phyloP scores from a whole-genome alignment of 805 yeast genomes.

The Nakazawaea siamensis region DNA sequence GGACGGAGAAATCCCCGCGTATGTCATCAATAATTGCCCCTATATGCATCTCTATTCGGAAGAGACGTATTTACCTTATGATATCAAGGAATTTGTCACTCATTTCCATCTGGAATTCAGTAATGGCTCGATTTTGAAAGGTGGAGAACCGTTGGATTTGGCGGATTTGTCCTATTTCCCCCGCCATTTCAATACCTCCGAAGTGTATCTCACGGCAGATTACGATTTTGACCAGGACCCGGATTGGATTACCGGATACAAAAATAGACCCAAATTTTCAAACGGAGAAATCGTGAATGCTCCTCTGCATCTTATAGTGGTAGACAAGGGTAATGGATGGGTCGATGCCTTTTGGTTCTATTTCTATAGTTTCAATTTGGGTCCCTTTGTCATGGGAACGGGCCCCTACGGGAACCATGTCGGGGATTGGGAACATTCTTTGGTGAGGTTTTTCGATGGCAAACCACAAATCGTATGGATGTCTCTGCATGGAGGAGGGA shows the following conservation, averaged over 20 bases:
- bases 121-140: slow-evolving; percentile 35
- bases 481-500: slow-evolving; percentile 98
- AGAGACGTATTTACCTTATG: slow-evolving; percentile 80
- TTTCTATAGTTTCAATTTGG: slow-evolving; percentile 87
- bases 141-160: slow-evolving; percentile 17
- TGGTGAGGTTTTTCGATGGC: slow-evolving; percentile 78
- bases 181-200: slow-evolving; percentile 19
- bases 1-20: slow-evolving; percentile 55
- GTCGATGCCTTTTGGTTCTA: slow-evolving; percentile 96
- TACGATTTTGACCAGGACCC: slow-evolving; percentile 69
- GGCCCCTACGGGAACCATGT: slow-evolving; percentile 97
- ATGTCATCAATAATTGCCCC: slow-evolving; percentile 63
- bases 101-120: slow-evolving; percentile 52
- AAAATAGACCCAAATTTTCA: slow-evolving; percentile 59
- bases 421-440: slow-evolving; percentile 97
- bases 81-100: slow-evolving; percentile 57
- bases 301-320: slow-evolving; percentile 74
- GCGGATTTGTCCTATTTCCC: slow-evolving; percentile 28
- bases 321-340: slow-evolving; percentile 92
- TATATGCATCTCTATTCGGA: slow-evolving; percentile 82
- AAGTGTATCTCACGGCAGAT: slow-evolving; percentile 54
- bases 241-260: slow-evolving; percentile 74
- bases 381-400: slow-evolving; percentile 94
- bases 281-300: slow-evolving; percentile 69
- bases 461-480: slow-evolving; percentile 84